Base-by-base conservation (phyloP, 2,329 filamentous ascomycete genomes). In the Ascochyta lentis region DNA sequence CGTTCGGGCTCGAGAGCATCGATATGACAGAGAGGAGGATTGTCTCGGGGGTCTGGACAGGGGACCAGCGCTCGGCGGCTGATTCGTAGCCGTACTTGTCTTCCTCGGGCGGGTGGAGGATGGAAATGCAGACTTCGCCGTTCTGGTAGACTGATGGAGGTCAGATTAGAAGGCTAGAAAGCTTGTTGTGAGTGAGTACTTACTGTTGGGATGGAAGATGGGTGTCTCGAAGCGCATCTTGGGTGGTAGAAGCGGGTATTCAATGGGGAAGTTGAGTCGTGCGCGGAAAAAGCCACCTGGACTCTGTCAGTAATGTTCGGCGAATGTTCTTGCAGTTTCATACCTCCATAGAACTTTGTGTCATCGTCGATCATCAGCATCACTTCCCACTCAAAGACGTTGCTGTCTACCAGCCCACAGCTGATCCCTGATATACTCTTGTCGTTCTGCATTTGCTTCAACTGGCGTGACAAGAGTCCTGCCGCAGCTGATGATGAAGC, bases 11-110 rank as follows among this genome's bases (percentile, higher is more conserved):
- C 1, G 93, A 93, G 41, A 98, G 85, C 93, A 98, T 98, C 78
- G 92, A 96, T 89, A 98, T 98, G 58, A 98, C 94, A 43, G 88
- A 92, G 54, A 98, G 92, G 65, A 98, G 82, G 66, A 98, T 98
- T 82, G 97, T 98, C 80, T 98, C 95, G 65, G 97, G 94, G 56
- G 90, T 95, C 80, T 98, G 95, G 60, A 98, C 96, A 12, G 94
- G 94, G 26, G 90, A 94, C 94, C 94, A 98, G 61, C 94, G 88
- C 81, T 98, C 95, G 1, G 90, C 92, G 7, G 95, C 94, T 68
- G 94, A 91, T 78, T 98, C 94, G 83, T 98, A 98, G 81, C 96
- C 93, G 80, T 97, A 97, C 50, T 95, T 95, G 77, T 98, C 94
- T 79, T 98, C 94, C 69, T 95, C 94, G 3, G 94, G 94, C 3